Conservation (phyloP, 2,329 filamentous ascomycete genomes). For the Furcasterigmium sp. region DNA sequence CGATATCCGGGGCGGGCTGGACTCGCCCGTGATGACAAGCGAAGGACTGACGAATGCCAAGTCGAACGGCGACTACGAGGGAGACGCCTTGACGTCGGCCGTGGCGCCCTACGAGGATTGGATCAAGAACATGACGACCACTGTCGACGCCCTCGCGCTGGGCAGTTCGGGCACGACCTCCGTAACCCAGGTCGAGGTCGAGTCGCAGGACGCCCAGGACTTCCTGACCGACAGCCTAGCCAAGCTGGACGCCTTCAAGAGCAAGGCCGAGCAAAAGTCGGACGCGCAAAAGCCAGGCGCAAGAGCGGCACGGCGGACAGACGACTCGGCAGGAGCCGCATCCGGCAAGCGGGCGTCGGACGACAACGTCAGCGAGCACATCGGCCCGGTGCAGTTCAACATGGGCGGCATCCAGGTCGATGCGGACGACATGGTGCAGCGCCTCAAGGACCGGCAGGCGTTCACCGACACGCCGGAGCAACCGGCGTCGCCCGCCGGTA, state of each 20-base stretch:
- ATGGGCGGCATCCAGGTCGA: constrained; percentile 97
- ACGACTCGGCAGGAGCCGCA: constrained; percentile 15
- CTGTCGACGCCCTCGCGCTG: constrained; percentile 44
- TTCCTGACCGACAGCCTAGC: constrained; percentile 74
- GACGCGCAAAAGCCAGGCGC: constrained; percentile 17
- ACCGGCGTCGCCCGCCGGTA: constrained; percentile 23
- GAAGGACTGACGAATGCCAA: constrained; percentile 14
- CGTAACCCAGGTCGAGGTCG: constrained; percentile 50
- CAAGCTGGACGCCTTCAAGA: constrained; percentile 61
- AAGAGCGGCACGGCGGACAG: constrained; percentile 10
- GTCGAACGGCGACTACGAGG: constrained; percentile 11
- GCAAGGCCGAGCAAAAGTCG: constrained; percentile 43
- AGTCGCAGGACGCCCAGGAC: constrained; percentile 68
- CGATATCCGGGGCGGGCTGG: constrained; percentile 62
- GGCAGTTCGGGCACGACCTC: constrained; percentile 40
- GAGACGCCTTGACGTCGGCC: constrained; percentile 44
- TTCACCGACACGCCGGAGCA: constrained; percentile 28
- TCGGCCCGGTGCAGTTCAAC: constrained; percentile 94
- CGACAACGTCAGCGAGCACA: constrained; percentile 66
- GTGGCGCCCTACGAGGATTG: constrained; percentile 73
- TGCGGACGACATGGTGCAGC: constrained; percentile 86
- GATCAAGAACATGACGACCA: constrained; percentile 68
- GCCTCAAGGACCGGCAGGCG: constrained; percentile 65
- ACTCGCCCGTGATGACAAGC: constrained; percentile 19
- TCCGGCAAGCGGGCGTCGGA: constrained; percentile 27